Base-by-base conservation (phyloP, 75 land plant genomes). In the Ceratopteris richardii region DNA sequence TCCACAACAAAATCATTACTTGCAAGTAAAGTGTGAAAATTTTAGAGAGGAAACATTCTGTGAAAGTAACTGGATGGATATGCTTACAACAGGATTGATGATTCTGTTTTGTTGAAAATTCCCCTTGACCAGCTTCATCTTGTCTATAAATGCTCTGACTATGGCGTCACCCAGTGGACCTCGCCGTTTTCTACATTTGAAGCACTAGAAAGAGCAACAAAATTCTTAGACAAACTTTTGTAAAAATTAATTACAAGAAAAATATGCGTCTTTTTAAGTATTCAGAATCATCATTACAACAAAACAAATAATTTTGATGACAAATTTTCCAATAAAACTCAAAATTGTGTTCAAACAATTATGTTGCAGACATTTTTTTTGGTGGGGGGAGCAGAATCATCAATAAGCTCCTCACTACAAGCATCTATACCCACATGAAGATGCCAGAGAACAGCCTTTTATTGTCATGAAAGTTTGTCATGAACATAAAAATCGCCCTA, bases 101-200 rank as follows among this genome's bases (percentile, higher is more conserved):
- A 30, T 51, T 33, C 37, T 9, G 9, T 33, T 33, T 33, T 3
- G 37, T 9, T 33, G 37, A 3, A 33, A 9, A 9, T 33, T 9
- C 37, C 43, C 54, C 29, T 65, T 72, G 9, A 28, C 58, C 1
- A 56, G 41, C 28, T 68, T 73, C 25, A 73, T 54, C 1, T 57
- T 69, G n/a, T 67, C 76, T 22, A 73, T 62, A 54, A 66, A 73
- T 1, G 72, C 76, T 70, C 56, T 67, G 41, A 73, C 76, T 14
- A 73, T 65, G n/a, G 66, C 66, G 68, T 73, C 76, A 12, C 76
- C 76, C 19, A 63, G 39, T 19, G 70, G 71, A 29, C 76, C 76
- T 53, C 76, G 51, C 36, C 51, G 64, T 60, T 56, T 73, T 31
- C 60, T 60, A 30, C 76, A 73, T 43, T 73, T 73, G 26, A 71